Base-by-base conservation (phyloP, 148 eudicot species). In the Vaccinium myrtillus region DNA sequence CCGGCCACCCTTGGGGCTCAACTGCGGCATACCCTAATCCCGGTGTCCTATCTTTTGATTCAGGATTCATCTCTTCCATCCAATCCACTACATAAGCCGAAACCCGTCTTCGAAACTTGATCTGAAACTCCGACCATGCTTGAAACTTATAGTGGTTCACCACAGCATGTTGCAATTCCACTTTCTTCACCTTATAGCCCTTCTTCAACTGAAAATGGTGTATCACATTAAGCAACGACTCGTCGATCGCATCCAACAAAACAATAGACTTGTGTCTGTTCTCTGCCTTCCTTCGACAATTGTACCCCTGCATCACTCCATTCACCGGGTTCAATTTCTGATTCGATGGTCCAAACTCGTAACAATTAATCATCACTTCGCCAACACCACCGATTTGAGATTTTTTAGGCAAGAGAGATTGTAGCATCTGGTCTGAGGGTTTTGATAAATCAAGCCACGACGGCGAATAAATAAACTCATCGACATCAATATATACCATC, bases 141-240 rank as follows among this genome's bases (percentile, higher is more conserved):
- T 95, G 98, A 82, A 81, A 95, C 89, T 94, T 94, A 59, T 95
- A 95, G 74, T 93, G 98, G 74, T 94, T 95, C 80, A 95, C 94
- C 39, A 90, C 87, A 87, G 90, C 92, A 2, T n/a, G 30, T 1
- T 77, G 46, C 0, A 55, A 32, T 1, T 79, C 83, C 75, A 90
- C 1, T 58, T 82, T 88, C 39, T 6, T 76, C 18, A 82, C 59
- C 67, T 36, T 87, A 81, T 87, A 94, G 36, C 94, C 92, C 1
- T 81, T 75, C 65, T 84, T 89, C 59, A 94, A 55, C 32, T 80
- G 7, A 77, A 95, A 94, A 88, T 95, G 98, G 81, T 95, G 98
- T 2, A 95, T 83, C 80, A 80, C 92, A n/a, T 95, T 95, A 7
- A 87, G 51, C 89, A 95, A 86, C 0, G 94, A 94, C 11, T 90